Evolutionary conservation across 257 asterid species (phyloP), one percentile per base, ranked within the genome.

Genomic region (Cinchona pubescens): DNA sequence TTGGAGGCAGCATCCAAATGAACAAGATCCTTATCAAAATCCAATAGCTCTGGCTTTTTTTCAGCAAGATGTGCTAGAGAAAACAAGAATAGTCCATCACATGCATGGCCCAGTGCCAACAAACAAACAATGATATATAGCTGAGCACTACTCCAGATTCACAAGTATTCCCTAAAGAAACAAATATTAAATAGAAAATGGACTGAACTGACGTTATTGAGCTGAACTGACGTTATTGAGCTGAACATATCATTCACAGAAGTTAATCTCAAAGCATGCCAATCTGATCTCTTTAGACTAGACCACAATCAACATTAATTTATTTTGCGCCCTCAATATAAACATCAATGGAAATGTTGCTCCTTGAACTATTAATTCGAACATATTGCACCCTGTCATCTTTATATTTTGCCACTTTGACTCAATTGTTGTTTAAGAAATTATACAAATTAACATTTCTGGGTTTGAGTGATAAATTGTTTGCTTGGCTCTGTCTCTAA

Each of bases 1-100:
- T 94, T 94, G 68, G 98, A 89, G 76, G 97, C 97, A 64, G 95
- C 96, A 76, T 94, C 98, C 87, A 94, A 86, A 88, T 92, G 97
- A 80, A 70, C 75, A 82, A 94, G 92, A 87, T 92, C 97, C 88
- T 92, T 92, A 76, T 80, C 90, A 78, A 89, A 94, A 87, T 94
- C 97, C 70, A 94, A 91, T 85, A 94, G 85, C 73, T 94, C 96
- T 7, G 93, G 92, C 92, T 89, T 85, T 88, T 92, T 92, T 89
- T 92, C 97, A 42, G 97, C 89, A 73, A 94, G 83, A 74, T 92
- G n/a, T n/a, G 83, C 98, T 94, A 77, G 69, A 16, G 64, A 69
- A 48, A 72, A 80, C 43, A 82, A 64, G 67, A 4, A 64, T 43
- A 73, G 65, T 48, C 9, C n/a, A 30, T 51, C 64, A 71, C 13